Conservation (phyloP, 176 grass and related monocot species). For the Avena eriantha region DNA sequence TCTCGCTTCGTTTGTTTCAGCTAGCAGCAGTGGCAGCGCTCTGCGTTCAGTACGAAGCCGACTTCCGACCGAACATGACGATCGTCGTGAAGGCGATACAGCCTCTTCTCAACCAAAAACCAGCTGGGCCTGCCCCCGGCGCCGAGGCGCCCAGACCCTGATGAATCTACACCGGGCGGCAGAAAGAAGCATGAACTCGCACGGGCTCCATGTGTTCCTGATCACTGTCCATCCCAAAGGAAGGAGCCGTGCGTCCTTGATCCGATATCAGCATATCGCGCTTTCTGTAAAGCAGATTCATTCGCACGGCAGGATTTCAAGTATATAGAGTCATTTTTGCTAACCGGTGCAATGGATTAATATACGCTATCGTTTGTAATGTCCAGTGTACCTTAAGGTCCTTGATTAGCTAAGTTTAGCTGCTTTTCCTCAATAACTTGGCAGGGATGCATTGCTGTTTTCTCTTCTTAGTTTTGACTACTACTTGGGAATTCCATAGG, state of each 20-base stretch:
- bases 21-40: constrained; percentile 79
- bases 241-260: constrained; percentile 33
- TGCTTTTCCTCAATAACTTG: constrained; percentile 10
- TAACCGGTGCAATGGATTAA: constrained; percentile 22
- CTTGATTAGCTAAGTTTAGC: constrained; percentile 8
- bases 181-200: constrained; percentile 27
- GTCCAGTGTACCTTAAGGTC: constrained; percentile 6
- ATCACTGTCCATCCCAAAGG: constrained; percentile 4
- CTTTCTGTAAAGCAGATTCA: constrained; percentile 44
- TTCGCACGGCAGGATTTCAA: constrained; percentile 43
- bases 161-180: constrained; percentile 13
- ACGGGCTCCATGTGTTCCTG: constrained; percentile 17
- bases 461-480: not conserved
- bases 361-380: not conserved
- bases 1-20: constrained; percentile 36
- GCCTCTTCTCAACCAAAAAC: constrained; percentile 75
- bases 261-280: constrained; percentile 4
- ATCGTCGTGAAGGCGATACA: constrained; percentile 86
- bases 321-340: constrained; percentile 40
- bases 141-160: constrained; percentile 37
- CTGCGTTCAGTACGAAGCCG: constrained; percentile 80
- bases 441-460: not conserved
- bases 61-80: constrained; percentile 94
- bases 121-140: constrained; percentile 1
- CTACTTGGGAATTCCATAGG: not conserved